Evolutionary conservation across 768 basidiomycete species (phyloP), one percentile per base, ranked within the genome.

Genomic region (Tylopilus sp.): DNA sequence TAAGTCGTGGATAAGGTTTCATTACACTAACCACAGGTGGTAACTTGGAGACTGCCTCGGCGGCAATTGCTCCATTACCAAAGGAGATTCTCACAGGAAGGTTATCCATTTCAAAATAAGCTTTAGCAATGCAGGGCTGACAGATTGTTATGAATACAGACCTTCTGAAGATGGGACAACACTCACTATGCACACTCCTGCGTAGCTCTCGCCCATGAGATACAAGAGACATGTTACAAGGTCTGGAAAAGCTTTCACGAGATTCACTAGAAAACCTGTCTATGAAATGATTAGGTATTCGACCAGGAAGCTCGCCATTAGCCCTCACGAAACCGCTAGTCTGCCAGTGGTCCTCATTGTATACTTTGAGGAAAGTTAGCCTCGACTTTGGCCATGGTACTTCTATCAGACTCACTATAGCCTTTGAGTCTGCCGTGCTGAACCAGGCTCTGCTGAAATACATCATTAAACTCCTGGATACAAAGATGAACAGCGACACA

Each of bases 81-180:
- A 90, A 86, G 16, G 78, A 82, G 47, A 89, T 79, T 65, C 83
- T 82, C 25, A 89, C 84, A 1, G 88, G 87, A 12, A 86, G 85
- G 33, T 79, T 78, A 0, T 73, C 54, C 70, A 81, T 75, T 38
- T 73, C 74, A 59, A 90, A 86, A 63, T 87, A 84, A 17, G 84
- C 74, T 67, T 87, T 86, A 55, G 83, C 71, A 60, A 89, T 89
- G 63, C 88, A 89, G 9, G 88, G 86, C 85, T 88, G 5, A 37
- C 19, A 33, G n/a, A n/a, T n/a, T 33, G 45, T 65, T 19, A 48
- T 6, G 7, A 6, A 10, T 9, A 10, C 26, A 24, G 17, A n/a
- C 34, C 19, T 26, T 33, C 25, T 45, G 12, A 3, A 30, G 17
- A 30, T 31, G 31, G 36, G 24, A 36, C n/a, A 22, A 31, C 17